A percentile compares a stretch with the other conserved stretches of the same genome.
phyloP scores from a whole-genome alignment of 176 grass and related monocot genomes.

The Musa schizocarpa region DNA sequence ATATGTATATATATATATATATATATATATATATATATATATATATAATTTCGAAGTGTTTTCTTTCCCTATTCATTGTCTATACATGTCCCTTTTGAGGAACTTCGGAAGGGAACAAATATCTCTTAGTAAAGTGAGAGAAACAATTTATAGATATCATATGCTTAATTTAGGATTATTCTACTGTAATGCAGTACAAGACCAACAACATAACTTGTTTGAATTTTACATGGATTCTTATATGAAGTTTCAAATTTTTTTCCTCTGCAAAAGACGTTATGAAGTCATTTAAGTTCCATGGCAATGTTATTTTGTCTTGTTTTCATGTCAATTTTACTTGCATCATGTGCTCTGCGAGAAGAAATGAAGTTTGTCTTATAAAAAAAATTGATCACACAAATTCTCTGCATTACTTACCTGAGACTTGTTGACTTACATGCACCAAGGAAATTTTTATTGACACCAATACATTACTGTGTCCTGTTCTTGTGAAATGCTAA shows the following conservation, averaged over 20 bases:
- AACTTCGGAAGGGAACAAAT: too few relatives aligned
- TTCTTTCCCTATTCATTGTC: background rate
- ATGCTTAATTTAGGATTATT: background rate
- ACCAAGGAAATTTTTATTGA: too few relatives aligned
- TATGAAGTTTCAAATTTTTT: background rate
- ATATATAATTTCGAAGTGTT: background rate
- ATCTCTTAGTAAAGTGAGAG: too few relatives aligned
- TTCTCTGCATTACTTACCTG: background rate
- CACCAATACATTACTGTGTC: too few relatives aligned
- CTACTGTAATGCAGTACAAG: background rate
- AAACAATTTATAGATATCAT: too few relatives aligned
- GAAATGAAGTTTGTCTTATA: background rate
- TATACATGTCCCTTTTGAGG: too few relatives aligned
- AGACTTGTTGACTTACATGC: too few relatives aligned
- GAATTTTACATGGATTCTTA: background rate
- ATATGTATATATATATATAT: too few relatives aligned
- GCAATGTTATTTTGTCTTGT: background rate
- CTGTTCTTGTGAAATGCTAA: too few relatives aligned
- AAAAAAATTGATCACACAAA: background rate
- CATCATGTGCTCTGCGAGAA: background rate
- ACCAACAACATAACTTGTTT: background rate
- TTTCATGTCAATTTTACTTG: background rate
- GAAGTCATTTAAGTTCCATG: background rate
- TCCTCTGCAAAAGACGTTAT: background rate
- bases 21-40: background rate